Base-by-base conservation (phyloP, 371 early-diverging fungal species). In the Batkoa obscura region DNA sequence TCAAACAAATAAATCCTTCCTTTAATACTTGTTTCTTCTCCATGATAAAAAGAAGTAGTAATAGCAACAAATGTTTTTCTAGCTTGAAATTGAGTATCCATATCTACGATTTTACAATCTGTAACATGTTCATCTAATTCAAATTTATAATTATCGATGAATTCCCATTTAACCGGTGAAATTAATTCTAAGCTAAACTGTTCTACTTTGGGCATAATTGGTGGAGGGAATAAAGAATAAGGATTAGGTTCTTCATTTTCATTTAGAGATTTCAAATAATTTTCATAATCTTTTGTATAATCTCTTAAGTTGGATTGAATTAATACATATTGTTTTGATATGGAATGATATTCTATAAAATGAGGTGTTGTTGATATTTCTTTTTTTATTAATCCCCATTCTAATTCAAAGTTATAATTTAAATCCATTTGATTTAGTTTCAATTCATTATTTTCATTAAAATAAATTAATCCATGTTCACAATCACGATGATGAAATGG, bases 81-180 rank as follows among this genome's bases (percentile, higher is more conserved):
- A 2, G 96, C 98, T 2, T 81, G 76, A 0, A 80, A 74, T 60
- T 86, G 84, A 13, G 86, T 84, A 56, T 90, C 88, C 17, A 99
- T 72, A 15, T 73, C 73, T n/a, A 90, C 81, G 54, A 81, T 75
- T 52, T 83, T 76, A 50, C 92, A 70, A 15, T 77, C 76, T 30
- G 85, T 71, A 8, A 90, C 83, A 52, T 88, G 86, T 66, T 98
- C 98, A 67, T 88, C 81, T 55, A 79, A 83, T 32, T 80, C 80
- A 60, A 98, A 75, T 33, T 72, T 71, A 56, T 78, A 74, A 17
- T 68, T 68, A 64, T 96, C 96, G 0, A 94, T 85, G 2, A 83
- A 86, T 60, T 95, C 91, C 90, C 91, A 98, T 3, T 94, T 92
- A 2, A 88, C 80, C 0, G 96, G 94, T 1, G 94, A 90, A 3